A percentile compares a stretch with the other conserved stretches of the same genome.
Evolutionary conservation across 805 yeast genomes (phyloP).

Genomic region (Wickerhamiella nectarea): DNA sequence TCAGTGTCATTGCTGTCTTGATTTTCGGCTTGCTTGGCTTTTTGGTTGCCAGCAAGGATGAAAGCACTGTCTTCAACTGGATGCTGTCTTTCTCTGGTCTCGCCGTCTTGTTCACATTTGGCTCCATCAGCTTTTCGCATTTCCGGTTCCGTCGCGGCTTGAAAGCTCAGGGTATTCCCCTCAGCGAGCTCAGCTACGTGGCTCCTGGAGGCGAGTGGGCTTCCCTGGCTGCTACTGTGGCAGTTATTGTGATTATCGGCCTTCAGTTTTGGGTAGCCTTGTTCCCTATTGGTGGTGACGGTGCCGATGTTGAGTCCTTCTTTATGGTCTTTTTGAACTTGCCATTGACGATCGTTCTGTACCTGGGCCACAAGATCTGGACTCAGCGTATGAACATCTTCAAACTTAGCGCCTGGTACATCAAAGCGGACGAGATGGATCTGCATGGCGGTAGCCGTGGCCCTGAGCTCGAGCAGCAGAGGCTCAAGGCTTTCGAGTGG

Average conservation of each 20-base stretch:
- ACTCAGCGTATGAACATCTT: conserved; percentile 40
- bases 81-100: conserved; percentile 50
- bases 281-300: conserved; percentile 40
- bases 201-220: conserved; percentile 54
- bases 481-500: conserved; percentile 47
- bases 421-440: conserved; percentile 39
- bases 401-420: conserved; percentile 25
- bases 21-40: conserved; percentile 44
- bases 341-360: conserved; percentile 47
- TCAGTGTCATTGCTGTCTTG: conserved; percentile 38
- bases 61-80: conserved; percentile 50
- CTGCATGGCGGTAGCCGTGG: conserved; percentile 53
- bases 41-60: conserved; percentile 40
- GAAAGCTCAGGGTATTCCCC: conserved; percentile 43
- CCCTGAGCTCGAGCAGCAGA: conserved; percentile 30
- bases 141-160: conserved; percentile 53
- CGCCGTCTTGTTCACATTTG: conserved; percentile 52
- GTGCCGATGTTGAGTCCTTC: conserved; percentile 36
- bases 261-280: conserved; percentile 69
- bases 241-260: conserved; percentile 43
- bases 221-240: conserved; percentile 42
- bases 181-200: conserved; percentile 48
- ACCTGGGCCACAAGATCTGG: conserved; percentile 45
- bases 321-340: conserved; percentile 53
- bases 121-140: conserved; percentile 44